Evolutionary conservation across 2,329 filamentous ascomycete species (phyloP).

Genomic region (Magnaporthiopsis rhizophila): DNA sequence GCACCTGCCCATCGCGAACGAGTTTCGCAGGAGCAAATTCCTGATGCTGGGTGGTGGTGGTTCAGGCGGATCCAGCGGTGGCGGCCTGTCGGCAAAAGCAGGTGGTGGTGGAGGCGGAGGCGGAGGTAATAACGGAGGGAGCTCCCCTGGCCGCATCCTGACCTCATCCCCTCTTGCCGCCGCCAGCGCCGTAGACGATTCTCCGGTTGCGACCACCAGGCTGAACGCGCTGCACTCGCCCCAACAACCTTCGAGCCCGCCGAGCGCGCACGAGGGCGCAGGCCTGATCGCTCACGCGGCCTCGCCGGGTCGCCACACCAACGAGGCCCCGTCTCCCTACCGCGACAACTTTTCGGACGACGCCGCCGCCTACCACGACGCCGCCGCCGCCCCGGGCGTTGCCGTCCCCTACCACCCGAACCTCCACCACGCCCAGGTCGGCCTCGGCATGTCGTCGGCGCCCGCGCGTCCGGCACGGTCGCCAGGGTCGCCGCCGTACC

Average conservation of each 20-base stretch:
- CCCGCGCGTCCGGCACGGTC: not conserved
- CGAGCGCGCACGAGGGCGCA: conserved; percentile 17
- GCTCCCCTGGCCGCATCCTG: not conserved
- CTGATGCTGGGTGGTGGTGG: conserved; percentile 10
- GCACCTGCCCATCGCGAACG: conserved; percentile 29
- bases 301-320: conserved; percentile 18
- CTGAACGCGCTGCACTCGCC: conserved; percentile 10
- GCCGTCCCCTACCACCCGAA: not conserved
- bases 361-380: not conserved
- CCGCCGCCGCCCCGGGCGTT: not conserved
- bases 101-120: too few species aligned
- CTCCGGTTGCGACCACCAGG: not conserved
- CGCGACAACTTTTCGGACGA: conserved; percentile 9
- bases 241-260: conserved; percentile 1
- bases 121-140: too few species aligned
- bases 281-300: conserved; percentile 26
- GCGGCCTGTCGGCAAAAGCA: not conserved
- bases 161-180: not conserved
- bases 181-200: not conserved
- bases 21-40: conserved; percentile 26
- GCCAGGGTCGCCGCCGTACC: not conserved
- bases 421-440: not conserved
- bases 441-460: not conserved
- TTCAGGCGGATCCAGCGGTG: not conserved
- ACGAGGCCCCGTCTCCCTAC: conserved; percentile 1